phyloP scores from a whole-genome alignment of 306 rosid species.

The Dryas drummondii region DNA sequence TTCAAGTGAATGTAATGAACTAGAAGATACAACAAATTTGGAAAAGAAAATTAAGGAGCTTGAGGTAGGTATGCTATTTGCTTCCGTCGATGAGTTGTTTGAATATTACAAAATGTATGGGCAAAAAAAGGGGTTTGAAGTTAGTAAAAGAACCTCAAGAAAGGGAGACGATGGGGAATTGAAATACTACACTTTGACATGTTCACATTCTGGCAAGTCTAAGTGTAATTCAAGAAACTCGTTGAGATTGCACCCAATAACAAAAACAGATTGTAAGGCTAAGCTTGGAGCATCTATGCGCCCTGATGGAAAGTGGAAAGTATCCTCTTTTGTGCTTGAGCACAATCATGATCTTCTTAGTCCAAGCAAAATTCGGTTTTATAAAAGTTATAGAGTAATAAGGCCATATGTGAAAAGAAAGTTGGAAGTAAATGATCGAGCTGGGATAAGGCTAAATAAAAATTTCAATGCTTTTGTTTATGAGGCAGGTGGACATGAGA shows the following conservation, averaged over 20 bases:
- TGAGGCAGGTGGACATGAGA: background rate
- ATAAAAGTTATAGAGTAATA: background rate
- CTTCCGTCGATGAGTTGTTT: background rate
- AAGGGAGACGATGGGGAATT: background rate
- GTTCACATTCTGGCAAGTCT: background rate
- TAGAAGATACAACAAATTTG: background rate
- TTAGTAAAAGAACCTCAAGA: background rate
- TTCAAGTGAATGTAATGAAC: background rate
- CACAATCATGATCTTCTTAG: background rate
- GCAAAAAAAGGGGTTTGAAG: background rate
- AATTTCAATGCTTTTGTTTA: background rate
- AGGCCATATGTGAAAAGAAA: background rate
- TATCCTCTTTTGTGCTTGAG: background rate
- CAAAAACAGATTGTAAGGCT: background rate
- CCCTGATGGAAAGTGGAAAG: background rate
- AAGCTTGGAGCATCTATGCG: background rate
- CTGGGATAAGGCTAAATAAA: background rate
- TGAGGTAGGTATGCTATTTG: background rate
- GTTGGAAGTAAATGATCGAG: slow-evolving; percentile 2
- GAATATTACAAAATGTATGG: background rate
- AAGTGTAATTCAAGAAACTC: background rate
- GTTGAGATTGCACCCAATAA: background rate
- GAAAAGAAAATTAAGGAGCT: background rate
- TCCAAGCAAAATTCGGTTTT: background rate
- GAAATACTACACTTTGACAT: background rate